Conservation (phyloP, 495 filamentous ascomycete species). For the Niebla homalea region DNA sequence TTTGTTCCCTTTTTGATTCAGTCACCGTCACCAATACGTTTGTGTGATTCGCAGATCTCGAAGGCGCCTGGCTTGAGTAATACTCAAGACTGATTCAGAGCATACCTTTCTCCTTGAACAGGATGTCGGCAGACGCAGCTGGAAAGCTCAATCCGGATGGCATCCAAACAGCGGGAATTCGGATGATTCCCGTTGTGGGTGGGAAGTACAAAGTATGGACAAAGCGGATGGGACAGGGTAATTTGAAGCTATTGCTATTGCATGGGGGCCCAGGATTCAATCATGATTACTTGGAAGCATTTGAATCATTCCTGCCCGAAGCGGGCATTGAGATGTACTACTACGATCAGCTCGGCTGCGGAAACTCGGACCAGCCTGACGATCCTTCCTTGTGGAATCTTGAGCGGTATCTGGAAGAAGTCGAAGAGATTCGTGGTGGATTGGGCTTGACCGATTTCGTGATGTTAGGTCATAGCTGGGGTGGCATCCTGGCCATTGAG, state of each 20-base stretch:
- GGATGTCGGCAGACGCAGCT: too few relatives aligned
- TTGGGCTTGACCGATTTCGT: slow-evolving; percentile 4
- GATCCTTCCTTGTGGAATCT: slow-evolving; percentile 5
- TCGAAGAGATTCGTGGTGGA: slow-evolving; percentile 6
- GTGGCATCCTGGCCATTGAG: slow-evolving; percentile 8
- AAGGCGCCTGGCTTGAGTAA: too few relatives aligned
- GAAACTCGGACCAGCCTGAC: slow-evolving; percentile 4
- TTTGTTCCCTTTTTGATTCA: too few relatives aligned
- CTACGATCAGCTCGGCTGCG: slow-evolving; percentile 9
- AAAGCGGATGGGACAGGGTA: slow-evolving; percentile 6
- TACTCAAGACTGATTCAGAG: too few relatives aligned
- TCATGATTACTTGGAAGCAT: slow-evolving; percentile 9
- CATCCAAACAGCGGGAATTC: slow-evolving; percentile 7
- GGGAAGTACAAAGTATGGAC: slow-evolving; percentile 11
- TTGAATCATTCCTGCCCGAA: slow-evolving; percentile 7
- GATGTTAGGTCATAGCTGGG: slow-evolving; percentile 5
- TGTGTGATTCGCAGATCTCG: too few relatives aligned
- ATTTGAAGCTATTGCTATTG: slow-evolving; percentile 3
- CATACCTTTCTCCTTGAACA: too few relatives aligned
- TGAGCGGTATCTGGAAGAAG: slow-evolving; percentile 8
- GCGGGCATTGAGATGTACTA: slow-evolving; percentile 10
- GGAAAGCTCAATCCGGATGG: not conserved
- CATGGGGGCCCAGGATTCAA: slow-evolving; percentile 9
- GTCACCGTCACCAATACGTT: too few relatives aligned
- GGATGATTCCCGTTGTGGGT: slow-evolving; percentile 1